phyloP scores from a whole-genome alignment of 164 flowering plant genomes.

The Nelumbo lutea region DNA sequence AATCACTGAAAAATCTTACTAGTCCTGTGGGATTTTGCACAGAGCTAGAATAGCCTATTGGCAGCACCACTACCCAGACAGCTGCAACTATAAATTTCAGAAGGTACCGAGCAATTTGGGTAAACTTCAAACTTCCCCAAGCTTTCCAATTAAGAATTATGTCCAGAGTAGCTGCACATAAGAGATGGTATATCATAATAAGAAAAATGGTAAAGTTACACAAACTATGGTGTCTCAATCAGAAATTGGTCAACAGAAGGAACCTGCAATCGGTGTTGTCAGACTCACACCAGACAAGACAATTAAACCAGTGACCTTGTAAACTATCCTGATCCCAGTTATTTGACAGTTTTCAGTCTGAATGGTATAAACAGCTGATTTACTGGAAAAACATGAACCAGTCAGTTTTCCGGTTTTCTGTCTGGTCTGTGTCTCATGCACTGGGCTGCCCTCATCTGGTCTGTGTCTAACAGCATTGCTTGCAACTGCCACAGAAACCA shows the following conservation, averaged over 20 bases:
- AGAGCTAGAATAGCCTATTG: slow-evolving; percentile 70
- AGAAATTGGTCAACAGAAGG: no score
- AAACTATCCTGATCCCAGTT: no score
- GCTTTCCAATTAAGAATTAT: slow-evolving; percentile 77
- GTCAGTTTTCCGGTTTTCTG: no score
- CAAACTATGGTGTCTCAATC: neutral
- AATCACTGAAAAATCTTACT: slow-evolving; percentile 56
- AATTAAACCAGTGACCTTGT: no score
- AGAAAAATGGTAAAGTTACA: neutral
- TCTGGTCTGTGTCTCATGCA: no score
- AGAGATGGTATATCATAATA: slow-evolving; percentile 8
- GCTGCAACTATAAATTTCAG: slow-evolving; percentile 82
- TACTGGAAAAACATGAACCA: no score
- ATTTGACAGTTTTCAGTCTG: no score
- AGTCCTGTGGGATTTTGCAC: slow-evolving; percentile 76
- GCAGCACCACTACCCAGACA: slow-evolving; percentile 79
- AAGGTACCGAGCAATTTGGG: slow-evolving; percentile 75
- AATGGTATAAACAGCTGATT: no score
- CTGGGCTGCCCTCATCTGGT: no score
- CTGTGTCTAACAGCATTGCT: neutral
- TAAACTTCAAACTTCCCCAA: slow-evolving; percentile 76
- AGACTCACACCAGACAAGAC: no score
- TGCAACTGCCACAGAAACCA: neutral
- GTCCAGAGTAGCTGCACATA: slow-evolving; percentile 75
- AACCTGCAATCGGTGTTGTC: no score